phyloP scores from a whole-genome alignment of 1,284 basidiomycete genomes.

The Kwoniella shivajii region DNA sequence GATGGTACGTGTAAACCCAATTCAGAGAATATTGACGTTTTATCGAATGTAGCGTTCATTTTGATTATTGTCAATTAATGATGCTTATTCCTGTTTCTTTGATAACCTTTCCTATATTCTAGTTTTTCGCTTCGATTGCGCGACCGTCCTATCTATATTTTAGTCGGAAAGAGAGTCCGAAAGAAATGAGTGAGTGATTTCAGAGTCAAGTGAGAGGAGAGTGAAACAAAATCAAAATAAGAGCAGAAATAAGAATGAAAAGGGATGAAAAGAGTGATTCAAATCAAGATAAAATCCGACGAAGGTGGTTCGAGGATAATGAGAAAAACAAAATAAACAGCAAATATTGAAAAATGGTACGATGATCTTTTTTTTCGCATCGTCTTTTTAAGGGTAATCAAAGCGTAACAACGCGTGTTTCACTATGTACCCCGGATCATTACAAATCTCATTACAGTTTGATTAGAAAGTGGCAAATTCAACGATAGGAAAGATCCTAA shows the following conservation, averaged over 20 bases:
- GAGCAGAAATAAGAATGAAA: neutral
- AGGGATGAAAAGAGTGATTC: neutral
- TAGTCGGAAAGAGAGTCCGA: neutral
- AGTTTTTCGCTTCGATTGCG: neutral
- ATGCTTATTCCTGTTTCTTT: neutral
- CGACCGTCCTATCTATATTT: neutral
- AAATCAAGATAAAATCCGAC: neutral
- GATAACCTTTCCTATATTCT: neutral
- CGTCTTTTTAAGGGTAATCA: neutral
- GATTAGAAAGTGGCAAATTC: too few relatives aligned
- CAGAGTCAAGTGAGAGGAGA: neutral
- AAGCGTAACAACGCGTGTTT: neutral
- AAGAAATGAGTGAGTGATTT: neutral
- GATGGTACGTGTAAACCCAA: neutral
- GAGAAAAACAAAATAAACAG: neutral
- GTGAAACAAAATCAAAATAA: neutral
- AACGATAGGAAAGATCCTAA: too few relatives aligned
- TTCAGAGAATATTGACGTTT: neutral
- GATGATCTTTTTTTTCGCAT: too few relatives aligned
- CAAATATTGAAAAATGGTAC: neutral
- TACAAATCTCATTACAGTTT: too few relatives aligned
- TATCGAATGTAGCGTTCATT: slow-evolving; percentile 1
- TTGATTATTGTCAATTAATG: neutral
- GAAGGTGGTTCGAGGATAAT: slow-evolving; percentile 17
- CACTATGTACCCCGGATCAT: neutral